Evolutionary conservation across 2,329 filamentous ascomycete genomes (phyloP), one percentile per base, ranked within the genome.

Genomic region (Monosporascus ibericus): DNA sequence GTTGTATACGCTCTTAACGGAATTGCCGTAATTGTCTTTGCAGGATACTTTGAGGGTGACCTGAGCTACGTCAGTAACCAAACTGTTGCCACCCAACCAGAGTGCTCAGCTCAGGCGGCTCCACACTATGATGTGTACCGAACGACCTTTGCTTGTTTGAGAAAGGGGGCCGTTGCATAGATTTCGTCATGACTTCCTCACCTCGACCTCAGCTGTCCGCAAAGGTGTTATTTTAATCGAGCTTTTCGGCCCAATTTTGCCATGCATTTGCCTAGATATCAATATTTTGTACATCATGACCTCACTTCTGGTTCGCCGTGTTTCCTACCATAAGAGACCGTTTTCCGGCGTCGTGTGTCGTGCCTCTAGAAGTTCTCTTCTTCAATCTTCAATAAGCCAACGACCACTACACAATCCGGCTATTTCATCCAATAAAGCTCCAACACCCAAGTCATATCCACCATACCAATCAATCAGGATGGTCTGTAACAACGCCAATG

Each of bases 401-500:
- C 42, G 30, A 18, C 48, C 39, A 44, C 47, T 17, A 34, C 36
- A 20, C n/a, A 48, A 24, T 50, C 14, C 51, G 39, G 48, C 49
- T 40, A 30, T 38, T 11, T 52, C 50, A 18, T 49, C 7, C 44
- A 47, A 25, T 15, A 36, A 18, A 36, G 22, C 30, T 11, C 25
- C 25, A 15, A n/a, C 30, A 37, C 47, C 17, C 14, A 24, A 40
- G 38, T 47, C 24, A 52, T 20, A 25, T 14, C 17, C 42, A 27
- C 20, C 40, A n/a, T 9, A 34, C 0, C 56, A 58, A 49, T 38
- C 48, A 36, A 36, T 58, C 52, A 64, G 56, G 49, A 64, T 64
- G 61, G 48, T 58, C 48, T 64, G 62, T 49, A 64, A 58, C 58
- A 57, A 36, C 47, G 61, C 57, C 18, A 67, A 66, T 53, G 60